Evolutionary conservation across 805 yeast genomes (phyloP).

Genomic region (fission yeast (Schizosaccharomyces pombe)): DNA sequence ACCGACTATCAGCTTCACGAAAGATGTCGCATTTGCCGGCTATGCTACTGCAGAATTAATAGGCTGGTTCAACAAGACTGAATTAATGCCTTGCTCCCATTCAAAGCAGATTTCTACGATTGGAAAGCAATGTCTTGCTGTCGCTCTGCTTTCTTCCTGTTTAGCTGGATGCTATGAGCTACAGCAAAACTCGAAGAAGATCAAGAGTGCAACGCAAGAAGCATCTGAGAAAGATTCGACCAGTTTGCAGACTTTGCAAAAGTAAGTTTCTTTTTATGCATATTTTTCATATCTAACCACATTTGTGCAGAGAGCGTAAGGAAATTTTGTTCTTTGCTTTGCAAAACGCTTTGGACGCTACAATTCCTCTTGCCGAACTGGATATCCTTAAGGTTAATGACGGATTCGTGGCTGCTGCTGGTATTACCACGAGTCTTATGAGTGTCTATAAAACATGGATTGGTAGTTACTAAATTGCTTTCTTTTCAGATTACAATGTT

Average conservation of each 20-base stretch:
- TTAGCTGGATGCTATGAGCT: not conserved
- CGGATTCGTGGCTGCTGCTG: constrained; percentile 64
- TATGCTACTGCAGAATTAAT: not conserved
- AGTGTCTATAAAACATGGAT: constrained; percentile 25
- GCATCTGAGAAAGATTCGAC: not conserved
- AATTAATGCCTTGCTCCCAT: not conserved
- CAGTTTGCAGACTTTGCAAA: too few species aligned
- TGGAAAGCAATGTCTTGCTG: not conserved
- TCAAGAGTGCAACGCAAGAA: not conserved
- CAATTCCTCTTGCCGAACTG: constrained; percentile 52
- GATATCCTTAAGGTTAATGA: constrained; percentile 40
- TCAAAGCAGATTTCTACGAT: not conserved
- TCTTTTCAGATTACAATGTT: too few species aligned
- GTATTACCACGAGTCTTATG: constrained; percentile 54
- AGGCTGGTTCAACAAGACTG: not conserved
- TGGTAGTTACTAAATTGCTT: not conserved
- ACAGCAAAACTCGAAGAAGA: not conserved
- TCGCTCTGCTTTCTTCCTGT: not conserved
- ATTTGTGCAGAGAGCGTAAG: not conserved
- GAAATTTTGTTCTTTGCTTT: not conserved
- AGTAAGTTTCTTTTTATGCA: not conserved
- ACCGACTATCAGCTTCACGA: not conserved
- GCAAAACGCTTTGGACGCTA: constrained; percentile 24
- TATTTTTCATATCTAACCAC: not conserved
- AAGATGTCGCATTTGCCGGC: not conserved